Evolutionary conservation across 192 early-diverging fungal genomes (phyloP), one percentile per base, ranked within the genome.

Genomic region (Radiomyces spectabilis): DNA sequence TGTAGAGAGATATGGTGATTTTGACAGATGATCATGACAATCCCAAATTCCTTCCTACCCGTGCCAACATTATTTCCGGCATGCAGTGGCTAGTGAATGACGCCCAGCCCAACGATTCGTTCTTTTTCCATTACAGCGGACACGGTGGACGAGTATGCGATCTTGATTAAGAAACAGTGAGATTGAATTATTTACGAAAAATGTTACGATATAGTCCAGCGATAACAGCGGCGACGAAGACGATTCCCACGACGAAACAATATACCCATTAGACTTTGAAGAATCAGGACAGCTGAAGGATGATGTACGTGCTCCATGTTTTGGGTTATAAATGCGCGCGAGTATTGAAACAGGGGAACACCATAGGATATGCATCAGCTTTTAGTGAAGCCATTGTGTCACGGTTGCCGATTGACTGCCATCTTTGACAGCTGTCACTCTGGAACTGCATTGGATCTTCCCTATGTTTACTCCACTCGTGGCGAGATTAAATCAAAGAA

Each of bases 341-440:
- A 22, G 16, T 21, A 6, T 40, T 26, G 41, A 22, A n/a, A n/a
- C n/a, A n/a, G n/a, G 1, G 25, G 16, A 41, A 18, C 10, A 13
- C 1, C 10, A 29, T 49, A 59, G 60, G 41, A 48, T 25, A 76
- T 91, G 83, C 85, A 91, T 60, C 67, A 72, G 0, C 69, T 87
- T 27, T 74, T 91, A 80, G 86, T 91, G n/a, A 72, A 75, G 8
- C 81, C 83, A 7, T 72, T 91, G 19, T 75, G 73, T 12, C 37
- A 53, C 21, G 68, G 89, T 21, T 83, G 77, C 39, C 81, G 88
- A 24, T 59, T 93, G 57, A 92, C 90, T 1, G 87, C 80, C 0
- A 80, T 92, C 33, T 89, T 88, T 66, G 90, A 92, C 65, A 90
- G 85, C 46, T 93, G 90, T 62, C 86, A 93, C 55, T 87, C 85